These are phyloP conservation scores for Fusarium goolgardi DNA, from an alignment of 2,329 filamentous ascomycete genomes.

Conservation along the genomic window DNA sequence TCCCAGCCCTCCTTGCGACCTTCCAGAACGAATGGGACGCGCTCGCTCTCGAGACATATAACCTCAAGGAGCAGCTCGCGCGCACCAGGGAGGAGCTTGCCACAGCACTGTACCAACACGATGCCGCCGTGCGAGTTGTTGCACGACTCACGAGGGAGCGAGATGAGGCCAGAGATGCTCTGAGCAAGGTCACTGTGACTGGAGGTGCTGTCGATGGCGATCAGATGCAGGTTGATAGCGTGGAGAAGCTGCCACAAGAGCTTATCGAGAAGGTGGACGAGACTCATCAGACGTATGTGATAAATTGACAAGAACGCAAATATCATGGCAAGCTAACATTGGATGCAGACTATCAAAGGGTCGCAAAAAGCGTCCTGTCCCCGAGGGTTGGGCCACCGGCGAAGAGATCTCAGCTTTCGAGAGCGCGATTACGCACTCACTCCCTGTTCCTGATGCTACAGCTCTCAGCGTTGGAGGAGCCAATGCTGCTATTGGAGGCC, in stretches of 20 bases:
- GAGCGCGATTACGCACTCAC: slow-evolving; percentile 58
- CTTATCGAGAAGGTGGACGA: slow-evolving; percentile 80
- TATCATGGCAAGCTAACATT: slow-evolving; percentile 23
- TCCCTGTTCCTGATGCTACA: slow-evolving; percentile 62
- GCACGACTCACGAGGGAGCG: slow-evolving; percentile 89
- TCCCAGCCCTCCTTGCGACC: slow-evolving; percentile 90
- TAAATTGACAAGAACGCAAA: background rate
- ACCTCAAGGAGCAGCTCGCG: slow-evolving; percentile 86
- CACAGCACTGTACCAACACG: slow-evolving; percentile 94
- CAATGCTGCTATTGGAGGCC: slow-evolving; percentile 78
- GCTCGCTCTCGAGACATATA: slow-evolving; percentile 90
- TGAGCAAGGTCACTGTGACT: slow-evolving; percentile 85
- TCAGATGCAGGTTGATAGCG: slow-evolving; percentile 89
- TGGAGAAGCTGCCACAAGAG: slow-evolving; percentile 77
- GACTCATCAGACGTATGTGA: slow-evolving; percentile 79
- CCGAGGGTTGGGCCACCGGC: slow-evolving; percentile 83
- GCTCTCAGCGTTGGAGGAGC: slow-evolving; percentile 66
- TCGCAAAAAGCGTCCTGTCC: slow-evolving; percentile 88
- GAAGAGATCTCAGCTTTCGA: slow-evolving; percentile 72
- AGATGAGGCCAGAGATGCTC: slow-evolving; percentile 89
- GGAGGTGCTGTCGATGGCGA: slow-evolving; percentile 72
- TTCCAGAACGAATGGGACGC: slow-evolving; percentile 99
- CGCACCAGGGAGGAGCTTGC: slow-evolving; percentile 94
- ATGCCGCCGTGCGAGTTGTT: slow-evolving; percentile 96
- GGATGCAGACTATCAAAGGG: slow-evolving; percentile 80